These are phyloP conservation scores for Fraxinus excelsior DNA, from an alignment of 257 asterid species.

Conservation along the genomic window DNA sequence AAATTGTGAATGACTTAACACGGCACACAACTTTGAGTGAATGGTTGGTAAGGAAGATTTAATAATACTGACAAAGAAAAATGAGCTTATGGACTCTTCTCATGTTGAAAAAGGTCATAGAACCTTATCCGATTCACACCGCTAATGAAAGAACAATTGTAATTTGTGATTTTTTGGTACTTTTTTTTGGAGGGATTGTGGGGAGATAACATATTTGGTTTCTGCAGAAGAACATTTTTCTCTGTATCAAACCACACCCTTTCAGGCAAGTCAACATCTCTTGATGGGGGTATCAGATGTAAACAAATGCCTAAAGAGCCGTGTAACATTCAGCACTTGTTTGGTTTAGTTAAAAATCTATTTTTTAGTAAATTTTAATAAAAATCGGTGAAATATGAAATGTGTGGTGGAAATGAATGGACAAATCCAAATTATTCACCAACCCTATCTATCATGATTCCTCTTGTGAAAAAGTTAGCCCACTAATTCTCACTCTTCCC, in stretches of 20 bases:
- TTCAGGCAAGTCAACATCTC: neutral
- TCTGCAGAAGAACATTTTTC: neutral
- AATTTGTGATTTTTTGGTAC: neutral
- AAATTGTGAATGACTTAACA: no score
- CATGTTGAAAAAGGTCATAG: neutral
- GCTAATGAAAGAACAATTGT: neutral
- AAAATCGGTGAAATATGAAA: no score
- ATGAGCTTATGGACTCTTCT: neutral
- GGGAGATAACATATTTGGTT: neutral
- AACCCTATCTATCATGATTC: conserved; percentile 33
- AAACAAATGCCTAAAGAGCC: neutral
- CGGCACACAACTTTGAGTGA: no score
- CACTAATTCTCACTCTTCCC: conserved; percentile 41
- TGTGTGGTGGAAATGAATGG: neutral
- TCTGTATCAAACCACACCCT: neutral
- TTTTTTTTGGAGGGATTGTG: neutral
- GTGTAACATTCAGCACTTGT: neutral
- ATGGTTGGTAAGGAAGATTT: neutral
- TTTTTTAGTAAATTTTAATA: neutral
- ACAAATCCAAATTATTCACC: conserved; percentile 11
- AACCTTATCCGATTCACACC: neutral
- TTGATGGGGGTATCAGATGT: neutral
- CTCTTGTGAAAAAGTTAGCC: conserved; percentile 24
- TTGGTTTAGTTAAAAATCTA: no score
- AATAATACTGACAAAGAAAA: no score